phyloP scores from a whole-genome alignment of 495 filamentous ascomycete species.

The Aspergillus leporis region DNA sequence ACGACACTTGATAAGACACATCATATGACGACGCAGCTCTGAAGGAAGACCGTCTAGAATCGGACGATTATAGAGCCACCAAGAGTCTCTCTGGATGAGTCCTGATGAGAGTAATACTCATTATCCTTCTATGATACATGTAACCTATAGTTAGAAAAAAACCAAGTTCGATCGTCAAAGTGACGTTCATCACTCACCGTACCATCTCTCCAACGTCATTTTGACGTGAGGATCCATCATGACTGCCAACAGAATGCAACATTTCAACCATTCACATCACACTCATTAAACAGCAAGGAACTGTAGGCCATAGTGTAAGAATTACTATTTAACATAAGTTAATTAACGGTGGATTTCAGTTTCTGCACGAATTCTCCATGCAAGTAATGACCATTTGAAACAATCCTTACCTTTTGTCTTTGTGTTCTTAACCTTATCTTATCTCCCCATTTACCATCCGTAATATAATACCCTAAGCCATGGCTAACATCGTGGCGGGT shows the following conservation, averaged over 20 bases:
- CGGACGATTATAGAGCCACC: too few relatives aligned
- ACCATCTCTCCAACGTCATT: constrained; percentile 5
- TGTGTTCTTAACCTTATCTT: not conserved
- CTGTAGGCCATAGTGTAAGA: not conserved
- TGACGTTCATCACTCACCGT: constrained; percentile 4
- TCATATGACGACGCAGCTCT: too few relatives aligned
- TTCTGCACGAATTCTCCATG: too few relatives aligned
- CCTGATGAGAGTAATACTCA: too few relatives aligned
- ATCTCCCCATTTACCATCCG: not conserved
- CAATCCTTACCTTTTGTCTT: not conserved
- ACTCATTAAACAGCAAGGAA: not conserved
- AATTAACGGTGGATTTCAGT: not conserved
- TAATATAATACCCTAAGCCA: constrained; percentile 9
- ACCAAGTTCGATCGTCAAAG: constrained; percentile 7
- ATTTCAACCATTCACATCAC: not conserved
- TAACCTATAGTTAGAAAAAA: too few relatives aligned
- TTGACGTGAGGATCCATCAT: constrained; percentile 9
- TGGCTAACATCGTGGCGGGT: constrained; percentile 29
- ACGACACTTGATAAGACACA: too few relatives aligned
- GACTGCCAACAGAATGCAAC: not conserved
- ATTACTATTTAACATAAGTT: not conserved
- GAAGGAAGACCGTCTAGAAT: too few relatives aligned
- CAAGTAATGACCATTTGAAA: not conserved
- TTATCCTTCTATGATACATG: too few relatives aligned
- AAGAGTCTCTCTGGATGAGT: too few relatives aligned